Conservation (phyloP, 345 rosid species). For the Carallia brachiata region DNA sequence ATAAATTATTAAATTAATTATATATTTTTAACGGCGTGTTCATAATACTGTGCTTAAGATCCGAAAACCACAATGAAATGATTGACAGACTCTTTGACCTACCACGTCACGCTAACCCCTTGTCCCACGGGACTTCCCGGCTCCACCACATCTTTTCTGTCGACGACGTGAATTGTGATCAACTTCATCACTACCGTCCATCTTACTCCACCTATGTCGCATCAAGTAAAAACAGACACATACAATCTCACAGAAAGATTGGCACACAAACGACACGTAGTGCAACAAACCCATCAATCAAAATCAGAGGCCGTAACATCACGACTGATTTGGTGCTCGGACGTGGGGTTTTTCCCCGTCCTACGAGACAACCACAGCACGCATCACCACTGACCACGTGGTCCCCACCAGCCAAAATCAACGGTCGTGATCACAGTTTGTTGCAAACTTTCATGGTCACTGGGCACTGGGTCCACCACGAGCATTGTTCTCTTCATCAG, state of each 20-base stretch:
- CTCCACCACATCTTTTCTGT: background rate
- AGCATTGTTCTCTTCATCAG: slow-evolving; percentile 7
- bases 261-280: background rate
- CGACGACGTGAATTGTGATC: background rate
- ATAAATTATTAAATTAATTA: no score
- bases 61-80: background rate
- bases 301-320: slow-evolving; percentile 26
- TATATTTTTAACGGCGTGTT: no score
- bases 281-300: slow-evolving; percentile 17
- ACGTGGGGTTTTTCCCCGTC: slow-evolving; percentile 1
- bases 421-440: slow-evolving; percentile 33
- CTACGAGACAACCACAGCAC: slow-evolving; percentile 5
- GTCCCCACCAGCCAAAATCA: slow-evolving; percentile 15
- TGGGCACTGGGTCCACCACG: slow-evolving; percentile 8
- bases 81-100: slow-evolving; percentile 13
- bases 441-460: slow-evolving; percentile 32
- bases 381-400: slow-evolving; percentile 10
- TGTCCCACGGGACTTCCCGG: background rate
- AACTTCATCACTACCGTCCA: background rate
- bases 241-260: background rate
- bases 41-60: no score
- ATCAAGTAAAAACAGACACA: no score
- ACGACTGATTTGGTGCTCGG: slow-evolving; percentile 3
- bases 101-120: slow-evolving; percentile 1
- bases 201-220: background rate